These are phyloP conservation scores for Glebionis coronaria DNA, from an alignment of 129 eudicot species.

Conservation along the genomic window DNA sequence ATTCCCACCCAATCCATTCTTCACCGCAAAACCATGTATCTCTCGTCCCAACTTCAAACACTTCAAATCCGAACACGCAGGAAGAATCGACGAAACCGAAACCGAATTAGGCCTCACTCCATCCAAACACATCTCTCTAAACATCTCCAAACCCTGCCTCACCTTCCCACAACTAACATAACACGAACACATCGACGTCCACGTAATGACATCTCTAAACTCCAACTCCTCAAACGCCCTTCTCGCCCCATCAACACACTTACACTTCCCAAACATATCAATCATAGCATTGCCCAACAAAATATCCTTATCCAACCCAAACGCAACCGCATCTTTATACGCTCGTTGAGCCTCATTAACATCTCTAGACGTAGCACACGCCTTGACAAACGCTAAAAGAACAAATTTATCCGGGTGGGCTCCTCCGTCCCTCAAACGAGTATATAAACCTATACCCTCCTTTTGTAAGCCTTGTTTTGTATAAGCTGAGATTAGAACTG, in stretches of 20 bases:
- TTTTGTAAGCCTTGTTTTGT: slow-evolving; percentile 42
- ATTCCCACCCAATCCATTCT: slow-evolving; percentile 37
- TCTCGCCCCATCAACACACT: slow-evolving; percentile 41
- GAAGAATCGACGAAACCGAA: slow-evolving; percentile 53
- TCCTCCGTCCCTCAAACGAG: slow-evolving; percentile 33
- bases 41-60: slow-evolving; percentile 47
- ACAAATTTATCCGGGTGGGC: slow-evolving; percentile 52
- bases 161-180: slow-evolving; percentile 50
- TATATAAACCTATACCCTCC: slow-evolving; percentile 55
- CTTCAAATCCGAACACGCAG: slow-evolving; percentile 55
- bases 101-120: slow-evolving; percentile 50
- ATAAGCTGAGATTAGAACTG: slow-evolving; percentile 59
- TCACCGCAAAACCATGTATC: slow-evolving; percentile 52
- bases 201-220: slow-evolving; percentile 54
- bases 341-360: slow-evolving; percentile 46
- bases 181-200: slow-evolving; percentile 66
- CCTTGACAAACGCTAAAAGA: slow-evolving; percentile 57
- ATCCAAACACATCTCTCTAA: slow-evolving; percentile 48
- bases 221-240: slow-evolving; percentile 41
- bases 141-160: slow-evolving; percentile 27
- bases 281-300: slow-evolving; percentile 60
- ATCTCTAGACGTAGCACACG: slow-evolving; percentile 53
- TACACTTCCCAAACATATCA: slow-evolving; percentile 61
- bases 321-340: slow-evolving; percentile 36
- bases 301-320: slow-evolving; percentile 44